Evolutionary conservation across 2,329 filamentous ascomycete genomes (phyloP), one percentile per base, ranked within the genome.

Genomic region (Leptosphaerulina australis): DNA sequence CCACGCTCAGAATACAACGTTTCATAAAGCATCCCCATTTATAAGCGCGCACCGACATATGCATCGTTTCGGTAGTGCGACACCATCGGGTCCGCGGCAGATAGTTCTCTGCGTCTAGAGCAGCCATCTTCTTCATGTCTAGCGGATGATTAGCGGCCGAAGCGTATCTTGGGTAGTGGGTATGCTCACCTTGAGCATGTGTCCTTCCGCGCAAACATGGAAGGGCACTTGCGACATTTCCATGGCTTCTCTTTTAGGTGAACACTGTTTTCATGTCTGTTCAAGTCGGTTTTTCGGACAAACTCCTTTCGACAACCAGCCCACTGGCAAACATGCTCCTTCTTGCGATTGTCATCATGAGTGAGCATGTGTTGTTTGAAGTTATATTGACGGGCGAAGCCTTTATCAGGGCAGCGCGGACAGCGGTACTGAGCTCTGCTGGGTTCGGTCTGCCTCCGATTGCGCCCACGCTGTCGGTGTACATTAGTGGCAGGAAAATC

Each of bases 351-450:
- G 11, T 89, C 85, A 66, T 94, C 85, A 67, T 96, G 91, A 1
- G 86, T 92, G 66, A 92, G 87, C 80, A 92, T 82, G 70, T 96
- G 91, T 22, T 90, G 88, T 66, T 89, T 91, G 75, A 87, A 90
- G 74, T 96, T 96, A 76, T 93, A 95, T 63, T 84, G 87, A 55
- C 91, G 81, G 58, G 89, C 90, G 69, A 96, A 96, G 12, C 87
- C 81, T 70, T 88, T 90, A 5, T 87, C 86, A 66, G 49, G 48
- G 29, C 91, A 96, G 2, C 85, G 79, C 50, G 85, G 80, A 67
- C 91, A 96, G 56, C 44, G 49, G 83, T 79, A 71, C 84, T 88
- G 60, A 85, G 62, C 55, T 11, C 44, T 43, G 12, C 46, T 43
- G 28, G 53, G 56, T 26, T 62, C 50, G 4, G 61, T 63, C 17